These are phyloP conservation scores for Moesziomyces antarcticus DNA, from an alignment of 1,284 basidiomycete species.

Conservation along the genomic window DNA sequence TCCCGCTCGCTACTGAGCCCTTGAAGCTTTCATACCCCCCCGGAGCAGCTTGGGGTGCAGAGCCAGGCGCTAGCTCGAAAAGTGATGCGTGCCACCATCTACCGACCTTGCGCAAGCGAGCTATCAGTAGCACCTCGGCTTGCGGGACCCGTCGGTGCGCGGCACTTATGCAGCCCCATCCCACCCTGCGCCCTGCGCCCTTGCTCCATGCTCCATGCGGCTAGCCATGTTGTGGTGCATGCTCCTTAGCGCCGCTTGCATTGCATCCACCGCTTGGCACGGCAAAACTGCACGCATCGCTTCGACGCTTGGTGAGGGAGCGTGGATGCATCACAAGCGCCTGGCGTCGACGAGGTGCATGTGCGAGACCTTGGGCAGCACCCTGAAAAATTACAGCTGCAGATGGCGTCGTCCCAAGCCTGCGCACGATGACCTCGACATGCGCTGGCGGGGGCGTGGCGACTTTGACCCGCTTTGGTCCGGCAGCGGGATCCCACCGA, in stretches of 20 bases:
- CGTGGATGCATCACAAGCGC: background rate
- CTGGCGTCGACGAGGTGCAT: background rate
- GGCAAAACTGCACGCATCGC: background rate
- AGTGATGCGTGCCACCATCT: background rate
- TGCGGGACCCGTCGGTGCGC: background rate
- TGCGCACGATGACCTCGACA: background rate
- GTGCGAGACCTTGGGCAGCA: background rate
- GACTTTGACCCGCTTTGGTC: background rate
- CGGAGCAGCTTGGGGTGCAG: no score
- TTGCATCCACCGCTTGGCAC: background rate
- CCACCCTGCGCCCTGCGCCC: background rate
- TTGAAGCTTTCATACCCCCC: no score
- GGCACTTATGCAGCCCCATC: background rate
- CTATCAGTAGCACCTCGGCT: background rate
- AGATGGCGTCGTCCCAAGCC: background rate
- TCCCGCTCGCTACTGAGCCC: background rate
- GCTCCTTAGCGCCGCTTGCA: background rate
- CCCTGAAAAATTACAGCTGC: background rate
- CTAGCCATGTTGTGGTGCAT: background rate
- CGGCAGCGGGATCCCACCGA: background rate
- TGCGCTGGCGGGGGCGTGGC: background rate
- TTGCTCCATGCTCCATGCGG: background rate
- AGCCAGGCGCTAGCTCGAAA: background rate
- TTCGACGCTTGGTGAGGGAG: background rate
- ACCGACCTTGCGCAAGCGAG: background rate